Evolutionary conservation across 2,329 filamentous ascomycete species (phyloP), one percentile per base, ranked within the genome.

Genomic region (Cercospora beticola): DNA sequence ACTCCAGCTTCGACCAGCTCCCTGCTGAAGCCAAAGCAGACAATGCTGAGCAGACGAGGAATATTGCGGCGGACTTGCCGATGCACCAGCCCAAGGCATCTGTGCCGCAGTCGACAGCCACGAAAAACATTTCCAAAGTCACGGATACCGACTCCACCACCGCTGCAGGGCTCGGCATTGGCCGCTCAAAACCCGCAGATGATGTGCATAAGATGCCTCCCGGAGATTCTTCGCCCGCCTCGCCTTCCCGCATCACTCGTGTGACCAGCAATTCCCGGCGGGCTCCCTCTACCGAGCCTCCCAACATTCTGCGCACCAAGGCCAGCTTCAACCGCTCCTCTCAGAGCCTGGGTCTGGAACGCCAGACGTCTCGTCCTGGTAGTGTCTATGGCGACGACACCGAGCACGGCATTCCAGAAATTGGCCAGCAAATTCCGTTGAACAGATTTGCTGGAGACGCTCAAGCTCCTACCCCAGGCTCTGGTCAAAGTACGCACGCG

Each of bases 391-490:
- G 81, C 59, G 79, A 81, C 49, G 90, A 90, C 18, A 69, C 75
- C 30, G 92, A 95, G 72, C 89, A 93, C 65, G 94, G 94, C 23
- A 97, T 97, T 74, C 94, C 94, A 2, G 92, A 96, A 78, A 95
- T 97, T 73, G 94, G 94, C 59, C 88, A 92, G 76, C 91, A 94
- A 77, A 94, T 99, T 46, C 95, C 95, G 61, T 95, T 99, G 92
- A 91, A 95, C 78, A 91, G 90, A 64, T 88, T 95, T 78, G 92
- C 95, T 54, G 95, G 95, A 70, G 94, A 98, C 78, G 95, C 98
- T 9, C 95, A 99, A 82, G 95, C 95, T 14, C 95, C 95, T 2
- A 95, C 94, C 2, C 93, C 94, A 1, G 87, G 89, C 2, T 90
- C 89, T 8, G 83, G 81, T 68, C 76, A 77, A 16, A 73, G 79